Percentiles rank a stretch among this genome's conserved stretches.
These are phyloP conservation scores for Collybia nuda DNA, from an alignment of 768 basidiomycete species.

Conservation along the genomic window DNA sequence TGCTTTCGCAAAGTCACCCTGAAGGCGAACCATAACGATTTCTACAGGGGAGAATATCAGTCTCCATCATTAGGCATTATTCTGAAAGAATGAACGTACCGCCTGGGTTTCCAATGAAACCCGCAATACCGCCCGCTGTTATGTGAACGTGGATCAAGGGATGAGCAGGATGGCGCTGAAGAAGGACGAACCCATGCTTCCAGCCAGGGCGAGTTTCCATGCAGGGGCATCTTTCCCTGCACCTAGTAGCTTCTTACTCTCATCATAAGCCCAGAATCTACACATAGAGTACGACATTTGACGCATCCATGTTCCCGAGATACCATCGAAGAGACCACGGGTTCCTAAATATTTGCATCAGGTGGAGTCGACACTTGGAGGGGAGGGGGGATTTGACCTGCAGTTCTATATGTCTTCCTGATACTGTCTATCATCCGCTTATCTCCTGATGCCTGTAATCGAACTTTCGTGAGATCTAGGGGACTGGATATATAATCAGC, in stretches of 20 bases:
- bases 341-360: conserved; percentile 43
- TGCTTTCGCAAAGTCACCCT: conserved; percentile 88
- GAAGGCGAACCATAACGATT: conserved; percentile 85
- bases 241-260: conserved; percentile 81
- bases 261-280: conserved; percentile 93
- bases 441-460: conserved; percentile 89
- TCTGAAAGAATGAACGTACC: conserved; percentile 37
- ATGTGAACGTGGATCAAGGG: conserved; percentile 7
- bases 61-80: too few species aligned
- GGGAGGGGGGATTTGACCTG: conserved; percentile 48
- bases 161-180: not conserved
- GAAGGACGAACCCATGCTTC: conserved; percentile 73
- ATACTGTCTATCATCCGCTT: conserved; percentile 87
- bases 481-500: conserved; percentile 43
- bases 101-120: conserved; percentile 86
- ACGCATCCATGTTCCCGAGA: conserved; percentile 84
- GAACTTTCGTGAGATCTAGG: conserved; percentile 87
- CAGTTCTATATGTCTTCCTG: conserved; percentile 78
- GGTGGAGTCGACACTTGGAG: conserved; percentile 16
- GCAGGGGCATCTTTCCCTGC: conserved; percentile 71
- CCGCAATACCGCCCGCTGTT: conserved; percentile 86
- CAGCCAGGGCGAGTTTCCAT: conserved; percentile 80
- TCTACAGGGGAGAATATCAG: conserved; percentile 37
- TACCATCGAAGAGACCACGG: conserved; percentile 82
- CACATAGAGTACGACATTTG: conserved; percentile 94